Evolutionary conservation across 768 basidiomycete species (phyloP), one percentile per base, ranked within the genome.

Genomic region (Phanerodontia chrysosporium): DNA sequence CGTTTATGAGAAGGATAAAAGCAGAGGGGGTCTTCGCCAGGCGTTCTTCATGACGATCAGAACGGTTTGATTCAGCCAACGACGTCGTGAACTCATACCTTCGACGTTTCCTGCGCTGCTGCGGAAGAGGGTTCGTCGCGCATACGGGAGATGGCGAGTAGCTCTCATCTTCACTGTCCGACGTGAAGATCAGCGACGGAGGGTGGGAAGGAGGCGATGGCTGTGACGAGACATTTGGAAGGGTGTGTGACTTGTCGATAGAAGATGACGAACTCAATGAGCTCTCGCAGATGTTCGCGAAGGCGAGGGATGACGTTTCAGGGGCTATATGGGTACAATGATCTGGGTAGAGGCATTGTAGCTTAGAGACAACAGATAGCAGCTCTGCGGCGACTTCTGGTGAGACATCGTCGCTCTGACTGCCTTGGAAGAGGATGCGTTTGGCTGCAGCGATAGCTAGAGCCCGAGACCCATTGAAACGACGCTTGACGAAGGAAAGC

Each of bases 111-210:
- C n/a, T n/a, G n/a, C n/a, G n/a, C n/a, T n/a, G n/a, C n/a, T n/a
- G n/a, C n/a, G n/a, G n/a, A n/a, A n/a, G n/a, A n/a, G n/a, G n/a
- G n/a, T n/a, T n/a, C n/a, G n/a, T n/a, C n/a, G n/a, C n/a, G n/a
- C n/a, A n/a, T n/a, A n/a, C n/a, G n/a, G n/a, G n/a, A n/a, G n/a
- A n/a, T n/a, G n/a, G n/a, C n/a, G n/a, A n/a, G n/a, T n/a, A n/a
- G n/a, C n/a, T n/a, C n/a, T 48, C 63, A 27, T 62, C 58, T 42
- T 64, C 60, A 30, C 58, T 64, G 27, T 64, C 63, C 1, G 60
- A 59, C 16, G 45, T 54, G 2, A 27, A 62, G 4, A 58, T 51
- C 25, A 60, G 52, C 2, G 60, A 57, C 21, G 60, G 57, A 25
- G 48, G 28, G 10, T 24, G 14, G 9, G 28, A 48, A 22, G 51